A percentile compares a stretch with the other conserved stretches of the same genome.
Conservation (phyloP, 495 filamentous ascomycete genomes). For the Lasiosphaeriaceae sp. region DNA sequence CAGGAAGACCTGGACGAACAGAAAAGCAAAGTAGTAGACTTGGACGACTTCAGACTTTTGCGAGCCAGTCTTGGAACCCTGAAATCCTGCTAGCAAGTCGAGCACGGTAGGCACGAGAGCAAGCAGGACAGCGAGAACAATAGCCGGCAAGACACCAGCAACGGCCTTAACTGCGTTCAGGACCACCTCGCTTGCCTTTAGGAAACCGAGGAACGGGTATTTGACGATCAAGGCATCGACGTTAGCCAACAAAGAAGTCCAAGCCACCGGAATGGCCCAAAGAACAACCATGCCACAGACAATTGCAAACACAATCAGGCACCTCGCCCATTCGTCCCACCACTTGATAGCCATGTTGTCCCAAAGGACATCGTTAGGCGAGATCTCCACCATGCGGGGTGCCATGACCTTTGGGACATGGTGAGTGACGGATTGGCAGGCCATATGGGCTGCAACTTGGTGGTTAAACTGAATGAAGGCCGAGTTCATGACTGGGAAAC, state of each 20-base stretch:
- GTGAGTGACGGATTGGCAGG: slow-evolving; percentile 87
- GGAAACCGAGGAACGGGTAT: slow-evolving; percentile 67
- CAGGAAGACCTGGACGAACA: slow-evolving; percentile 93
- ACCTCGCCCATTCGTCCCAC: slow-evolving; percentile 86
- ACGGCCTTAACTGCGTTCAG: slow-evolving; percentile 64
- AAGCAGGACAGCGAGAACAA: slow-evolving; percentile 75
- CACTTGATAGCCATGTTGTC: slow-evolving; percentile 96
- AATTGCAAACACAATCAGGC: slow-evolving; percentile 58
- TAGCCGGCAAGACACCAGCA: slow-evolving; percentile 80
- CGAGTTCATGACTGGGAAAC: slow-evolving; percentile 92
- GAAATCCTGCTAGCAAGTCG: slow-evolving; percentile 60
- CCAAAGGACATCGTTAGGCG: slow-evolving; percentile 92
- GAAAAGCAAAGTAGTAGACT: slow-evolving; percentile 88
- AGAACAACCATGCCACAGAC: slow-evolving; percentile 77
- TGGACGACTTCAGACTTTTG: slow-evolving; percentile 78
- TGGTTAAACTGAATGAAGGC: slow-evolving; percentile 99
- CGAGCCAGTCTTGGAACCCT: slow-evolving; percentile 81
- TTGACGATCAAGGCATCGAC: slow-evolving; percentile 61
- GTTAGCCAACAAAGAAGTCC: slow-evolving; percentile 78
- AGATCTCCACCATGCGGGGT: slow-evolving; percentile 87
- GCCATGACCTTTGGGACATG: slow-evolving; percentile 94
- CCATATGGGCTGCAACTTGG: slow-evolving; percentile 97
- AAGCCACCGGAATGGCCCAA: slow-evolving; percentile 89
- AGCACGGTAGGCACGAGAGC: slow-evolving; percentile 76
- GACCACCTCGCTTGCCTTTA: slow-evolving; percentile 53